Conservation (phyloP, 306 rosid species). For the Canavalia ensiformis region DNA sequence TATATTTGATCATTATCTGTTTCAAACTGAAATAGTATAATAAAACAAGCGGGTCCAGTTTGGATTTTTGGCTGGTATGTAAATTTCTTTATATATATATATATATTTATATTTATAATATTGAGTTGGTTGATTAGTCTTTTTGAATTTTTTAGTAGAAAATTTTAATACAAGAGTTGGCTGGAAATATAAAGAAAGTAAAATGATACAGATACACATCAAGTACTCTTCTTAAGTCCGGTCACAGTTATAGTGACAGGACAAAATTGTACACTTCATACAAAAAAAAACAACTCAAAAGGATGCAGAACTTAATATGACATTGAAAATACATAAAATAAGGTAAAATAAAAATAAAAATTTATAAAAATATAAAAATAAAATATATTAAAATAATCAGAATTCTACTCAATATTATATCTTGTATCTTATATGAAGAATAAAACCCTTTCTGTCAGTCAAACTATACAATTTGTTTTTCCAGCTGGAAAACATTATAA, state of each 20-base stretch:
- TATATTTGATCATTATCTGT: constrained; percentile 58
- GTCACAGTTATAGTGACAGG: constrained; percentile 15
- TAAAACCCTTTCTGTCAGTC: neutral
- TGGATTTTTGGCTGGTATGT: constrained; percentile 37
- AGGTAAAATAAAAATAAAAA: too few species aligned
- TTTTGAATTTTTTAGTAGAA: neutral
- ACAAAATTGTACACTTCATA: constrained; percentile 40
- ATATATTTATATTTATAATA: neutral
- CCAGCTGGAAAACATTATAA: constrained; percentile 40
- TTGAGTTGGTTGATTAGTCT: constrained; percentile 7
- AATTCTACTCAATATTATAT: too few species aligned
- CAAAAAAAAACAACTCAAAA: constrained; percentile 1
- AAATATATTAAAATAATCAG: too few species aligned
- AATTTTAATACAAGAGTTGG: constrained; percentile 5
- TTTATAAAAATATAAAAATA: too few species aligned
- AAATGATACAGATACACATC: constrained; percentile 27
- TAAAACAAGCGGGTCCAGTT: constrained; percentile 55
- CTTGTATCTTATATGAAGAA: neutral
- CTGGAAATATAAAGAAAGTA: neutral
- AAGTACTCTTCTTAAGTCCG: constrained; percentile 5
- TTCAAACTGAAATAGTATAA: constrained; percentile 44
- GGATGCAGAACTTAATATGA: neutral
- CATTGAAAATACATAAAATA: too few species aligned
- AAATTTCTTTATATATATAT: neutral
- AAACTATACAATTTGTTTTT: neutral